phyloP scores from a whole-genome alignment of 2,329 filamentous ascomycete species.

The Diaporthe capsici region DNA sequence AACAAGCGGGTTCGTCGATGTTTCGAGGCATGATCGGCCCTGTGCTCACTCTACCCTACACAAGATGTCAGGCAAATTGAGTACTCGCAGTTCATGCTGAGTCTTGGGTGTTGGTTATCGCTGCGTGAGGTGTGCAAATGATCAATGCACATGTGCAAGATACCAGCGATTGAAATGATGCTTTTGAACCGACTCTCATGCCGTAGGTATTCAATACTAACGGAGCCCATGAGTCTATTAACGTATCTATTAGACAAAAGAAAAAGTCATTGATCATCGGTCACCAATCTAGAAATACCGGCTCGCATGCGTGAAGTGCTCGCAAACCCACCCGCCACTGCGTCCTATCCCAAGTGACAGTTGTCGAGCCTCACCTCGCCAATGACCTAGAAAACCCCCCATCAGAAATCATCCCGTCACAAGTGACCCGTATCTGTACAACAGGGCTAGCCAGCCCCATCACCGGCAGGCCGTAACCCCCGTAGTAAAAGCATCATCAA shows the following conservation, averaged over 20 bases:
- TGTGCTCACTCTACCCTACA: not conserved
- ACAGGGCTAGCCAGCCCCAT: too few species aligned
- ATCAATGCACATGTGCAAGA: not conserved
- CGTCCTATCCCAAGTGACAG: not conserved
- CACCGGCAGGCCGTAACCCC: not conserved
- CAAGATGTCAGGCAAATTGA: not conserved
- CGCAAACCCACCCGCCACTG: not conserved
- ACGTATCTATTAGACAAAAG: constrained; percentile 4
- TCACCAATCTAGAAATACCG: not conserved
- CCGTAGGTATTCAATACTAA: constrained; percentile 17
- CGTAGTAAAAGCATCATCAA: not conserved
- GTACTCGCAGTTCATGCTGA: not conserved
- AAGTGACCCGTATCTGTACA: not conserved
- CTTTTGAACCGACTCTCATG: not conserved
- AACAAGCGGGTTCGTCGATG: constrained; percentile 16
- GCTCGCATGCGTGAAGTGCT: not conserved
- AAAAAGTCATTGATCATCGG: constrained; percentile 13
- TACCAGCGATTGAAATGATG: not conserved
- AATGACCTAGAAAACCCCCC: not conserved
- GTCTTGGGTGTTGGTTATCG: not conserved
- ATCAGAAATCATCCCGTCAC: not conserved
- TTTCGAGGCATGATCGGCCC: constrained; percentile 24
- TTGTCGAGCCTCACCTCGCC: not conserved
- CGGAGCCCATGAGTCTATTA: constrained; percentile 21
- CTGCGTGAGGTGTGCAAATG: fast-evolving